These are phyloP conservation scores for Collybiopsis luxurians DNA, from an alignment of 768 basidiomycete species.

Conservation along the genomic window DNA sequence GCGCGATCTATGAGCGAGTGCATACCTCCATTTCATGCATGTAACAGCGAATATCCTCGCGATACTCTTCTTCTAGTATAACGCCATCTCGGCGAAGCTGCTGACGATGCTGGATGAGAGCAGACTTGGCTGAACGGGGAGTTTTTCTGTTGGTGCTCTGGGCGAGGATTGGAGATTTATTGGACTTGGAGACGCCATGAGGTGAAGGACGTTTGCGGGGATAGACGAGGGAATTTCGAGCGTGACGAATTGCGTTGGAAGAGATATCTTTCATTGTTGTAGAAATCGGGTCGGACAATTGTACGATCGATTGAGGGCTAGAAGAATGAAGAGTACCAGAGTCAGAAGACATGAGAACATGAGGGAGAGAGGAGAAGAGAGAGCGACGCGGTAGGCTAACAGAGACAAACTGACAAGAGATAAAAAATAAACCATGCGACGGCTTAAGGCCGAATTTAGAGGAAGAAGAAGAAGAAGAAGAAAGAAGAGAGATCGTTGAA, in stretches of 20 bases:
- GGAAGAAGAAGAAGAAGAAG: constrained; percentile 23
- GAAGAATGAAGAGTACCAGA: constrained; percentile 20
- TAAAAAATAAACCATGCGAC: constrained; percentile 23
- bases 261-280: constrained; percentile 75
- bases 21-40: constrained; percentile 99
- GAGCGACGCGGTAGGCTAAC: constrained; percentile 18
- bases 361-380: constrained; percentile 23
- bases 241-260: constrained; percentile 55
- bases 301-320: constrained; percentile 45
- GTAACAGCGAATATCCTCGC: constrained; percentile 87
- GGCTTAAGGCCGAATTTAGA: constrained; percentile 10
- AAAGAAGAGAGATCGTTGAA: constrained; percentile 24
- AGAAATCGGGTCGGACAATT: constrained; percentile 37
- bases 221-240: constrained; percentile 65
- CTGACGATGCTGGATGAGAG: constrained; percentile 60
- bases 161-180: constrained; percentile 53
- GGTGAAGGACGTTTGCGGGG: constrained; percentile 87
- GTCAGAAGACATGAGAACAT: constrained; percentile 19
- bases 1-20: constrained; percentile 15
- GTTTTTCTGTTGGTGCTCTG: constrained; percentile 55
- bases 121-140: constrained; percentile 63
- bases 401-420: constrained; percentile 15
- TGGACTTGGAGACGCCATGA: constrained; percentile 68
- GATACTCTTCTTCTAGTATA: constrained; percentile 92
- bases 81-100: constrained; percentile 65